A percentile compares a stretch with the other conserved stretches of the same genome.
Evolutionary conservation across 352 stramenopile species (phyloP).

Genomic region (Peronosclerospora sorghi): DNA sequence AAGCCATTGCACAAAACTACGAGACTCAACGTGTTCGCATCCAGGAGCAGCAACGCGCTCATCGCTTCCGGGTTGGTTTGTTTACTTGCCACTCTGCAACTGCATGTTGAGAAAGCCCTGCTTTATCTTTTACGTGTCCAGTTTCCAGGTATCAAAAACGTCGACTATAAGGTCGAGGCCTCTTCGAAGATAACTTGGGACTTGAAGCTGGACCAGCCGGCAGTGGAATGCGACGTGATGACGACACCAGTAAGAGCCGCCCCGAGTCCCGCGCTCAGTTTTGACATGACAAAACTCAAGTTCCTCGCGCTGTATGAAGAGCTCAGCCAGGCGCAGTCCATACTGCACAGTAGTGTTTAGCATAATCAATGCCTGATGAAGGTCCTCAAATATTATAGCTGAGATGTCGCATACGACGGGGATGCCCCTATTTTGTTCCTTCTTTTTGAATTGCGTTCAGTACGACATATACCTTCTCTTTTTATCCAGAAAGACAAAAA

Average conservation of each 20-base stretch:
- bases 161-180: constrained; percentile 17
- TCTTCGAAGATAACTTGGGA: constrained; percentile 13
- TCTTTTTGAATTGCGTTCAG: no score
- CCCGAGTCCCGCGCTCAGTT: constrained; percentile 5
- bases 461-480: no score
- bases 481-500: no score
- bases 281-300: constrained; percentile 19
- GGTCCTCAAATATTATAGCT: neutral
- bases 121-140: neutral
- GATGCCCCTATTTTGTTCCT: no score
- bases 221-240: constrained; percentile 11
- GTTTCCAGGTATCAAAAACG: constrained; percentile 21
- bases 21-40: constrained; percentile 15
- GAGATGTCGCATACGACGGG: no score
- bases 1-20: constrained; percentile 24
- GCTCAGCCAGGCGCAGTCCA: constrained; percentile 18
- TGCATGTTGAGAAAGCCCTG: neutral
- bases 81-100: neutral
- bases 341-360: constrained; percentile 12
- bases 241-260: neutral
- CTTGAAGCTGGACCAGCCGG: constrained; percentile 22
- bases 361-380: neutral
- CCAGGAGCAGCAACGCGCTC: constrained; percentile 20
- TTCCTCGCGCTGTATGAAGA: constrained; percentile 28
- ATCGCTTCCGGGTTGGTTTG: constrained; percentile 32